Base-by-base conservation (phyloP, 2,329 filamentous ascomycete species). In the Monosporascus ibericus region DNA sequence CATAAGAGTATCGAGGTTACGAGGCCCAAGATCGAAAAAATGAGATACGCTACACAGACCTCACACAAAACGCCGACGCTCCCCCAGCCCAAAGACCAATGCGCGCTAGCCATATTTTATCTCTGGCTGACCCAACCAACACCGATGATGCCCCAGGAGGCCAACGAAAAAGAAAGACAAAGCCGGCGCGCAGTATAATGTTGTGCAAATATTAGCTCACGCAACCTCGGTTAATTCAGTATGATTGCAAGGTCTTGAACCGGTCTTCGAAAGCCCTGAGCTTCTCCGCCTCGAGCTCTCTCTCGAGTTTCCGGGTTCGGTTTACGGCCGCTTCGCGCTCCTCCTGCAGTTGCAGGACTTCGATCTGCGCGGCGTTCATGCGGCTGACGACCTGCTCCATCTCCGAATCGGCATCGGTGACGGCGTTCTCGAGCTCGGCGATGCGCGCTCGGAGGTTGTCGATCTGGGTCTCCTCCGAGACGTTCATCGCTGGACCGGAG, bases 341-440 rank as follows among this genome's bases (percentile, higher is more conserved):
- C 60, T 83, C 82, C 69, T 92, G 88, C 53, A 95, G 75, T 65
- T 89, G 82, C 64, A 88, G 82, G 52, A 94, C 89, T 71, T 92
- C 87, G 61, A 92, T 88, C 72, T 94, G 89, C 9, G 88, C 88
- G 60, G 78, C 76, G 70, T 90, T 92, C 85, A 95, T 92, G 57
- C 87, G 80, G 55, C 85, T 78, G 7, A 95, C 87, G 7, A 94
- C 89, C 68, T 90, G 85, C 65, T 90, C 84, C 87, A 94, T 92
- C 71, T 92, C 88, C 48, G 75, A 74, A 63, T 94, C 90, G 17
- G 90, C 87, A 58, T 90, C 82, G 5, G 79, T 72, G 14, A 95
- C 76, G 17, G 92, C 87, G 62, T 83, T 85, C 74, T 99, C 94
- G 3, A 99, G 82, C 71, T 96, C 90, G 52, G 83, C 75, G 7